Base-by-base conservation (phyloP, 805 yeast species). In the Candida peoriensis region DNA sequence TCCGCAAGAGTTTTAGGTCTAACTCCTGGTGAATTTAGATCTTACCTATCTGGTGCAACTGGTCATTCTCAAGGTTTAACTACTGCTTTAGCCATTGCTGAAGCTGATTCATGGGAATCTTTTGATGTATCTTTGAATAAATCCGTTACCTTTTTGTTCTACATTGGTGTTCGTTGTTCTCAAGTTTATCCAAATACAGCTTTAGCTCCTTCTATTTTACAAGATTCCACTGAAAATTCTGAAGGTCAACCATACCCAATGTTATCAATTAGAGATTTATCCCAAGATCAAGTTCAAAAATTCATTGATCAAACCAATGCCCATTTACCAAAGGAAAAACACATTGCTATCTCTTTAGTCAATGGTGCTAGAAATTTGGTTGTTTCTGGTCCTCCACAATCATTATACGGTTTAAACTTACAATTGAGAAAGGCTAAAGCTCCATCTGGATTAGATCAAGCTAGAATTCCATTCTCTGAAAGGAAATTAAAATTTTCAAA, bases 241-340 rank as follows among this genome's bases (percentile, higher is more conserved):
- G 99, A 93, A 69, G 98, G 99, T 51, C 72, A 76, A 51, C 98
- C 98, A 44, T 82, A 95, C 47, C 98, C 98, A 48, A 93, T 93
- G 99, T 76, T 93, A 60, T 83, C 97, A 9, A 75, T 93, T 43
- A 80, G 96, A 61, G 96, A 89, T 60, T 73, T 93, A 55, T 74
- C 94, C 15, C 67, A 72, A 48, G 79, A 75, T 28, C 89, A 86
- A 64, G 93, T 90, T 38, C 81, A 87, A 61, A 61, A 60, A 37
- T 87, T 72, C 57, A 84, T 93, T 47, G 82, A 80, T 43, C 77
- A 76, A 61, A 93, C 99, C 41, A 93, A 93, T 67, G 77, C 82
- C 57, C 97, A 89, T 66, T 75, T 93, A 66, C 97, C 98, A 49
- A 66, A 70, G 34, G 96, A 86, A 52, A 87, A 86, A 64, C 96